phyloP scores from a whole-genome alignment of 2,329 filamentous ascomycete genomes.

The Catunica adiposa region DNA sequence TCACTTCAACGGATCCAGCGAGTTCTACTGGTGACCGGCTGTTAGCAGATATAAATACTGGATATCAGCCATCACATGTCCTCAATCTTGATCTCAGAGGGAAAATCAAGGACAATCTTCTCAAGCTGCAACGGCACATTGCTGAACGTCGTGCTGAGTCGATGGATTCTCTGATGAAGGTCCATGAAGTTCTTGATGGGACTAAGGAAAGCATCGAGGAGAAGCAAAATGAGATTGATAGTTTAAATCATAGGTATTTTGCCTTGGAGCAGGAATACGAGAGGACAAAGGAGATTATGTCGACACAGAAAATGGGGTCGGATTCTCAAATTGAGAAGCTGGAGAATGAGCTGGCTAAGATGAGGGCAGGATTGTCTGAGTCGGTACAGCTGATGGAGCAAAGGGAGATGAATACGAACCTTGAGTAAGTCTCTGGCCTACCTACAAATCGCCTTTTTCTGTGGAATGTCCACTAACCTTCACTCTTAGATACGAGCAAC shows the following conservation, averaged over 20 bases:
- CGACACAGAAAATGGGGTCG: conserved; percentile 69
- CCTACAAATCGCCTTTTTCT: not conserved
- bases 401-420: conserved; percentile 87
- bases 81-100: conserved; percentile 79
- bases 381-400: conserved; percentile 86
- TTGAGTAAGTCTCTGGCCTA: conserved; percentile 50
- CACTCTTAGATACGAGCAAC: conserved; percentile 62
- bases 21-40: conserved; percentile 51
- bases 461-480: not conserved
- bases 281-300: conserved; percentile 74
- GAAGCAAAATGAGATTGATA: conserved; percentile 82
- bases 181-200: conserved; percentile 81
- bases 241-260: conserved; percentile 71
- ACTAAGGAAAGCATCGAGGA: conserved; percentile 96
- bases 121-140: conserved; percentile 70
- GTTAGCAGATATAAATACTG: conserved; percentile 63
- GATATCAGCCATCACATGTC: conserved; percentile 79
- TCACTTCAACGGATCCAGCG: conserved; percentile 47
- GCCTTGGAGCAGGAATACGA: conserved; percentile 89
- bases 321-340: conserved; percentile 96
- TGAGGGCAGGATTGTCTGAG: conserved; percentile 69
- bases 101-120: conserved; percentile 61
- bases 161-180: conserved; percentile 83
- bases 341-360: conserved; percentile 93
- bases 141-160: conserved; percentile 70